phyloP scores from a whole-genome alignment of 2,329 filamentous ascomycete genomes.

The Dactylellina leptospora region DNA sequence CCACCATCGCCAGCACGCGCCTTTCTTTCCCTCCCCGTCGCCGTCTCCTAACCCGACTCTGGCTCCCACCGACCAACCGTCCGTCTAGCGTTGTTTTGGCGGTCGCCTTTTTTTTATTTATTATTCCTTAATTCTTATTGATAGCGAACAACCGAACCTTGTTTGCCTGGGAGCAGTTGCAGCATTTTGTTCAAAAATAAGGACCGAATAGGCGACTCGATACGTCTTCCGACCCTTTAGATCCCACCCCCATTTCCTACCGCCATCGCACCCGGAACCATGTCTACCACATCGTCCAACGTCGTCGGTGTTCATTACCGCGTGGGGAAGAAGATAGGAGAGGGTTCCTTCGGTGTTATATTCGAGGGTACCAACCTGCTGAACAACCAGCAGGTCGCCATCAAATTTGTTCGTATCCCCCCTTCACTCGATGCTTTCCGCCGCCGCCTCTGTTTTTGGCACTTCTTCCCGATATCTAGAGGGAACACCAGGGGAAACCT shows the following conservation, averaged over 20 bases:
- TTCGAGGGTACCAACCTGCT: constrained; percentile 98
- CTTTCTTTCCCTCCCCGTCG: neutral
- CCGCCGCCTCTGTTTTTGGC: constrained; percentile 3
- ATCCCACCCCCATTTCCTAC: constrained; percentile 66
- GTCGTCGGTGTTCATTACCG: constrained; percentile 98
- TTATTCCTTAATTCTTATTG: constrained; percentile 1
- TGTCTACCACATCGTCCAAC: constrained; percentile 73
- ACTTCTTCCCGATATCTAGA: constrained; percentile 6
- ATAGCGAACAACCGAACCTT: constrained; percentile 18
- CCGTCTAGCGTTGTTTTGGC: constrained; percentile 2
- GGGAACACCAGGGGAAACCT: too few relatives aligned
- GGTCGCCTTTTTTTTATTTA: neutral
- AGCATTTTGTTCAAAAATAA: neutral
- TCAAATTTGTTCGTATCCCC: constrained; percentile 85
- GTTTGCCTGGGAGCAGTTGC: constrained; percentile 38
- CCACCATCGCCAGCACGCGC: neutral
- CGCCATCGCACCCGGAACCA: constrained; percentile 65
- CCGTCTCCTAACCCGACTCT: constrained; percentile 2
- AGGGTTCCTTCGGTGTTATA: constrained; percentile 97
- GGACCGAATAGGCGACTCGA: constrained; percentile 46
- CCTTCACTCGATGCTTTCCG: neutral
- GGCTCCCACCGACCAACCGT: constrained; percentile 19
- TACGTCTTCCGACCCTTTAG: constrained; percentile 47
- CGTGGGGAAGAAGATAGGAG: constrained; percentile 99
- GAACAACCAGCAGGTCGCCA: constrained; percentile 99